Base-by-base conservation (phyloP, 2,329 filamentous ascomycete genomes). In the Amauroascus verrucosus region DNA sequence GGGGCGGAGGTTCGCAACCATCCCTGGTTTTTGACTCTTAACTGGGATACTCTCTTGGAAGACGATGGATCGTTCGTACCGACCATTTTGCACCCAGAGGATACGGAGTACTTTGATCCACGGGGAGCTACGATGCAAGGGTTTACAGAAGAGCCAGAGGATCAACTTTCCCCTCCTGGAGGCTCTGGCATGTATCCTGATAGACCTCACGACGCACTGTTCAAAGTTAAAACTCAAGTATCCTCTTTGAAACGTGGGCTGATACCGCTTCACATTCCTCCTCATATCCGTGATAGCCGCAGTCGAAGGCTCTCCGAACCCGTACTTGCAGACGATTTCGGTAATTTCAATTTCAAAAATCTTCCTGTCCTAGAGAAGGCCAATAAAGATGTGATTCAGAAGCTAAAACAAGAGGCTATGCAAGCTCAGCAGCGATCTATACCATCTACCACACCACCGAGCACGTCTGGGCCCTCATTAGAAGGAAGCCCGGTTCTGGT, bases 321-420 rank as follows among this genome's bases (percentile, higher is more conserved):
- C 1, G 83, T 91, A 14, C 80, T 82, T 30, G 79, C 84, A 0
- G 93, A 98, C 67, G 94, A 98, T 66, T 98, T 98, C 74, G 93
- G 93, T 30, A 89, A 82, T 58, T 98, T 98, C 69, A 82, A 88
- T 37, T 98, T 95, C 77, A 98, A 98, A 73, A 98, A 98, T 62
- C 73, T 98, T 47, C 90, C 91, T 0, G 91, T 97, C 18, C 77
- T 98, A 16, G 93, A 97, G 63, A 97, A 96, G 69, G 93, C 93
- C 52, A 98, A 98, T 71, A 98, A 98, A 67, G 93, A 98, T 63
- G 89, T 97, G 28, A 95, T 98, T 30, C 90, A 97, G 63, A 97
- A 97, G 67, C 76, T 98, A 54, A 84, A 90, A 9, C 88, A 90
- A 20, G 90, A 97, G 68, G 90, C 93, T 2, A 78, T 96, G 72